Base-by-base conservation (phyloP, 169 alveolate genomes). In the Theileria annulata region DNA sequence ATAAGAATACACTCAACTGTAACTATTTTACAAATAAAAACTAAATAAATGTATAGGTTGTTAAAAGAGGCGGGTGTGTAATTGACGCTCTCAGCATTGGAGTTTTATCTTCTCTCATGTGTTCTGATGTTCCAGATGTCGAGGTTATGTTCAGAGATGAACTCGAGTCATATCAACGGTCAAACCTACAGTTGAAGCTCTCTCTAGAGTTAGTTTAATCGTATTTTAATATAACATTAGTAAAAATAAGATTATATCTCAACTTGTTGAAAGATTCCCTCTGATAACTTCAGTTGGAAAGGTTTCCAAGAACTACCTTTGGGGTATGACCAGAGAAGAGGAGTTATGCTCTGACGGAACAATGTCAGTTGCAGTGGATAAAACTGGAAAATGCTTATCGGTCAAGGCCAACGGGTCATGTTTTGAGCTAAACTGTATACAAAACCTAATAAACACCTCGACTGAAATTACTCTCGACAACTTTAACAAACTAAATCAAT, bases 71-170 rank as follows among this genome's bases (percentile, higher is more conserved):
- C 35, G 94, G 94, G 30, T 79, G 87, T 25, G 19, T 77, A 35
- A 19, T 82, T 51, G 94, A 88, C 72, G 90, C 90, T 35, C 70
- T 86, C 13, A 88, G 94, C 37, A 77, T 88, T 62, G 94, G 90
- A 23, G 81, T 86, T 30, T 63, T 86, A 27, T 78, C 73, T 33
- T 91, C 94, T 35, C 62, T 88, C 54, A 81, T 84, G 30, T 78
- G 87, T 54, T 85, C 86, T 28, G 27, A 33, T n/a, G 49, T 88
- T 8, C 94, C 94, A 30, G 64, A 75, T 31, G 86, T 88, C n/a
- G 68, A 71, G 37, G 79, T 84, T 28, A 58, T 81, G 56, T 70
- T 79, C 35, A 31, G 83, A 69, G 88, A 86, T 27, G 92, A 84
- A 35, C 71, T 80, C 74, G 87, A 60, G 60, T 37, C 79, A 48